These are phyloP conservation scores for Penicillium vulpinum DNA, from an alignment of 2,329 filamentous ascomycete species.

Conservation along the genomic window DNA sequence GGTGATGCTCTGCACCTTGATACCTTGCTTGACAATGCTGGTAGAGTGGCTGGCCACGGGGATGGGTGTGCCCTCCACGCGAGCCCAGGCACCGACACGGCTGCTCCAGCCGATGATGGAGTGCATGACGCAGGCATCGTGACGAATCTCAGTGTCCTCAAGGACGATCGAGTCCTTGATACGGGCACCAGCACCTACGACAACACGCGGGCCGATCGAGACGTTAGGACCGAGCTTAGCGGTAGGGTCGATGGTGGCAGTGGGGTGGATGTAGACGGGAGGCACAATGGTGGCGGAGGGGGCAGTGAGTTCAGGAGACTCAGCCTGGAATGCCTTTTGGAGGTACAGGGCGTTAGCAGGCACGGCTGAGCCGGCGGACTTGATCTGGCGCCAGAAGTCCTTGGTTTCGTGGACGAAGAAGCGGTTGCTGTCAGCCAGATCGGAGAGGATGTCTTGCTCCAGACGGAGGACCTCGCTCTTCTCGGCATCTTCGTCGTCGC, in stretches of 20 bases:
- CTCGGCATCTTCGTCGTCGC: constrained; percentile 69
- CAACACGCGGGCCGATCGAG: constrained; percentile 85
- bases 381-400: constrained; percentile 99
- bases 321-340: constrained; percentile 84
- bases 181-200: constrained; percentile 81
- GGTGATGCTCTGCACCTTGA: constrained; percentile 98
- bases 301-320: constrained; percentile 75
- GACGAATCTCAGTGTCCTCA: constrained; percentile 92
- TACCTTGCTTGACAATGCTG: constrained; percentile 93
- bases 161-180: constrained; percentile 96
- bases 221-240: constrained; percentile 97
- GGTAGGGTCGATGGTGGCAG: constrained; percentile 84
- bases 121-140: constrained; percentile 93
- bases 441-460: constrained; percentile 94
- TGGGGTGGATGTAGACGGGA: constrained; percentile 93
- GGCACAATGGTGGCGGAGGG: constrained; percentile 85
- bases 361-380: constrained; percentile 95
- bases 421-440: constrained; percentile 93
- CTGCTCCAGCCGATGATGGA: constrained; percentile 97
- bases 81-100: constrained; percentile 94
- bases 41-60: constrained; percentile 85
- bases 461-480: constrained; percentile 87
- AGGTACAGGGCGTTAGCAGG: constrained; percentile 96
- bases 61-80: constrained; percentile 92
- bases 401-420: constrained; percentile 99